Evolutionary conservation across 1,284 basidiomycete genomes (phyloP).

Genomic region (Ustilago nuda): DNA sequence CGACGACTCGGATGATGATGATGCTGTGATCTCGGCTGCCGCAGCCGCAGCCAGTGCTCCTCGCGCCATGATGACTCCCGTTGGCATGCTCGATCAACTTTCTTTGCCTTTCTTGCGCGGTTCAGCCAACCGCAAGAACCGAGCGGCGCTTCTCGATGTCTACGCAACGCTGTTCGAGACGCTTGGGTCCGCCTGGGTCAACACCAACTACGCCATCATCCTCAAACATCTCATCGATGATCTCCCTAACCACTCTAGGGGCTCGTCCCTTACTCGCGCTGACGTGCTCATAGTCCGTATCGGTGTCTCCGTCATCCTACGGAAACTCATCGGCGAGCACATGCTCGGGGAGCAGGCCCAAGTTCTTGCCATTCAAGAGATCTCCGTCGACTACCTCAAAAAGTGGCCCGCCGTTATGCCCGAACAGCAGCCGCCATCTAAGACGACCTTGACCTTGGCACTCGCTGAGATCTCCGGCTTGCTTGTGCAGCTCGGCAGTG

Average conservation of each 20-base stretch:
- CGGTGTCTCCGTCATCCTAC: conserved; percentile 80
- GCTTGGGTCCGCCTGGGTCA: conserved; percentile 83
- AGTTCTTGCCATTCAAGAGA: conserved; percentile 87
- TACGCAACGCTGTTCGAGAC: conserved; percentile 82
- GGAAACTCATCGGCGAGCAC: conserved; percentile 86
- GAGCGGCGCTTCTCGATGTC: conserved; percentile 88
- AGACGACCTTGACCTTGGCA: conserved; percentile 80
- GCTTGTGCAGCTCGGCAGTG: conserved; percentile 89
- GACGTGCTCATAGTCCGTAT: conserved; percentile 81
- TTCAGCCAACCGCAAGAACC: conserved; percentile 75
- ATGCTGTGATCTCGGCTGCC: conserved; percentile 43
- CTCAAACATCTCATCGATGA: conserved; percentile 80
- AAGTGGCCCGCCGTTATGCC: conserved; percentile 93
- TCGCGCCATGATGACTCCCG: conserved; percentile 80
- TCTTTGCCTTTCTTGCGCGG: conserved; percentile 83
- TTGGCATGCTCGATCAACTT: conserved; percentile 84
- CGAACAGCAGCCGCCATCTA: conserved; percentile 79
- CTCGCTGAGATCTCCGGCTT: conserved; percentile 87
- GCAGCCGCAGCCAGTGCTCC: conserved; percentile 74
- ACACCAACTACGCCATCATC: conserved; percentile 83
- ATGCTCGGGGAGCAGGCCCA: conserved; percentile 90
- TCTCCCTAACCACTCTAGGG: conserved; percentile 72
- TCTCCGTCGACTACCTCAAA: conserved; percentile 83
- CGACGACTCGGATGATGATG: conserved; percentile 73
- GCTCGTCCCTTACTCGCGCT: conserved; percentile 53